Percentiles rank a stretch among this genome's conserved stretches.
Evolutionary conservation across 2,329 filamentous ascomycete genomes (phyloP).

Genomic region (Alternaria atra): DNA sequence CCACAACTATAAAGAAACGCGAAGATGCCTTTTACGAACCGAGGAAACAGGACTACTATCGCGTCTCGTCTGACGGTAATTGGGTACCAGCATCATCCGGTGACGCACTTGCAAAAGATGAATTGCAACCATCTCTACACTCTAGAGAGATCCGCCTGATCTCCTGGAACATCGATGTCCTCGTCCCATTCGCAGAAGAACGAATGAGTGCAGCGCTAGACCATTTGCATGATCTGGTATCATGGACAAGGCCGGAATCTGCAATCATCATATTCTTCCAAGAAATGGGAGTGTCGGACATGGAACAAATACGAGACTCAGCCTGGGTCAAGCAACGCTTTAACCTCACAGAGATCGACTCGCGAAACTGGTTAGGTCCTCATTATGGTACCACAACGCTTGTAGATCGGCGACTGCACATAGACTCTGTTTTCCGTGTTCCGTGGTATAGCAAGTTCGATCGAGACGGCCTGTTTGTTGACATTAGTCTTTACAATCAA

Average conservation of each 20-base stretch:
- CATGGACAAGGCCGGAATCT: slow-evolving; percentile 21
- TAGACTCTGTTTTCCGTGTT: slow-evolving; percentile 61
- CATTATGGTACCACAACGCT: slow-evolving; percentile 65
- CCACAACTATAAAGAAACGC: background rate
- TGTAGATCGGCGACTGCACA: slow-evolving; percentile 57
- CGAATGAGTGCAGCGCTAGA: slow-evolving; percentile 55
- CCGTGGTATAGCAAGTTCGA: slow-evolving; percentile 61
- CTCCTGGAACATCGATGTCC: slow-evolving; percentile 62
- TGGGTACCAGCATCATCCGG: slow-evolving; percentile 1
- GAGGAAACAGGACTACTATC: slow-evolving; percentile 19
- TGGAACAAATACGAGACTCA: slow-evolving; percentile 55
- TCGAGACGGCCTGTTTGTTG: slow-evolving; percentile 66
- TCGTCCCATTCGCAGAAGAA: slow-evolving; percentile 47
- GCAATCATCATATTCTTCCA: slow-evolving; percentile 61
- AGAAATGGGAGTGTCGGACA: slow-evolving; percentile 60
- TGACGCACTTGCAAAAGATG: background rate
- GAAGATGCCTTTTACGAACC: slow-evolving; percentile 23
- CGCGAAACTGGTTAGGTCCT: slow-evolving; percentile 55
- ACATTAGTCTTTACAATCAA: slow-evolving; percentile 49
- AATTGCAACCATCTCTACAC: slow-evolving; percentile 3
- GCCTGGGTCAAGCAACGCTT: slow-evolving; percentile 61
- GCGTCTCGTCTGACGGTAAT: background rate
- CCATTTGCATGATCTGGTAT: slow-evolving; percentile 49
- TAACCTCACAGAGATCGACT: slow-evolving; percentile 59
- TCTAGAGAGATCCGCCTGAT: slow-evolving; percentile 42